These are phyloP conservation scores for Cucumis cinereus DNA, from an alignment of 306 rosid species.

Conservation along the genomic window DNA sequence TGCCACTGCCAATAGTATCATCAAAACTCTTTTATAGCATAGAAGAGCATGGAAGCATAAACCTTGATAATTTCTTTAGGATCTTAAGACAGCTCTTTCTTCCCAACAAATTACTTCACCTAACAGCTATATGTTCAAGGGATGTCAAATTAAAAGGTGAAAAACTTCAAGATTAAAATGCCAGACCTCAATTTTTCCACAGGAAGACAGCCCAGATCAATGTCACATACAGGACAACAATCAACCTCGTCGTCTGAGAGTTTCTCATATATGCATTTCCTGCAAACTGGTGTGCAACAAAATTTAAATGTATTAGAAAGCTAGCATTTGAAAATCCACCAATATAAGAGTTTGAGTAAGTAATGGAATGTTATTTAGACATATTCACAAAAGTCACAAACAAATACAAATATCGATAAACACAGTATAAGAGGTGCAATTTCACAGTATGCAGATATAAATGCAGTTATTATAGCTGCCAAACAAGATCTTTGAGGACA, in stretches of 20 bases:
- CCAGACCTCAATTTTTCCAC: conserved; percentile 79
- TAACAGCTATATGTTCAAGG: neutral
- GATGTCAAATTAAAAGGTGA: neutral
- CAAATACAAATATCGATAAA: neutral
- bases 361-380: neutral
- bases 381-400: neutral
- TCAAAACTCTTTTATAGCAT: neutral
- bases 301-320: conserved; percentile 12
- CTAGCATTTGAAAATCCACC: neutral
- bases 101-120: neutral
- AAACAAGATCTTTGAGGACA: neutral
- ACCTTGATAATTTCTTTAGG: neutral
- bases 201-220: conserved; percentile 82
- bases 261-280: conserved; percentile 74
- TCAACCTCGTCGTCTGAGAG: conserved; percentile 79
- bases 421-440: neutral
- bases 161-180: neutral
- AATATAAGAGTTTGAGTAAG: neutral
- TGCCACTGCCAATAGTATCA: neutral
- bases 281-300: conserved; percentile 62
- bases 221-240: conserved; percentile 75
- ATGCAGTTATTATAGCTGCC: neutral
- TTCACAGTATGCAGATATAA: neutral
- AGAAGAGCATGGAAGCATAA: neutral
- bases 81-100: neutral